Evolutionary conservation across 164 flowering plant species (phyloP).

Genomic region (Saururus chinensis): DNA sequence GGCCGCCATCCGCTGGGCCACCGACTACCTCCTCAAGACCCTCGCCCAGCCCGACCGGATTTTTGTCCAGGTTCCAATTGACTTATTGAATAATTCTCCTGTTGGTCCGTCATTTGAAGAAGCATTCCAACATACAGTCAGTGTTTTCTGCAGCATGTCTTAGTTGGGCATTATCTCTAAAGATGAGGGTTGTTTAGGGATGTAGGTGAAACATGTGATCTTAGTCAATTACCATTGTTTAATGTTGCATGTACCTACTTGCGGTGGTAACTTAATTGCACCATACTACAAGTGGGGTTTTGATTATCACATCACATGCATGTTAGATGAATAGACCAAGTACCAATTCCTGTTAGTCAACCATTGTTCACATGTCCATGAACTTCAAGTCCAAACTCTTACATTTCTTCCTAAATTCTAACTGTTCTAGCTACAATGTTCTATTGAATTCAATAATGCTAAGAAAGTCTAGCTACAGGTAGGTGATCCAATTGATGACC

Average conservation of each 20-base stretch:
- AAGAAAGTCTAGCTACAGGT: constrained; percentile 35
- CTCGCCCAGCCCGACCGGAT: constrained; percentile 57
- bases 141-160: background rate
- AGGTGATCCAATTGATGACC: constrained; percentile 77
- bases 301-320: background rate
- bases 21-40: constrained; percentile 82
- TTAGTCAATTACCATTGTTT: background rate
- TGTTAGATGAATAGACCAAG: background rate
- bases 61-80: constrained; percentile 20
- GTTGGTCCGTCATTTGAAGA: background rate
- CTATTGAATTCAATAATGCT: background rate
- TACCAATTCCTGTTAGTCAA: background rate
- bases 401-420: background rate
- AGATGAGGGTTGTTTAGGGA: background rate
- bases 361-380: background rate
- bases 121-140: no score
- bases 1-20: constrained; percentile 69
- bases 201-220: background rate
- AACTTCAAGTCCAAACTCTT: background rate
- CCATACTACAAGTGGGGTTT: background rate
- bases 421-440: background rate
- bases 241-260: background rate
- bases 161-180: background rate
- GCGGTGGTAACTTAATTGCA: background rate
- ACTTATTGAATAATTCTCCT: background rate